Evolutionary conservation across 129 eudicot species (phyloP).

Genomic region (Flaveria trinervia): DNA sequence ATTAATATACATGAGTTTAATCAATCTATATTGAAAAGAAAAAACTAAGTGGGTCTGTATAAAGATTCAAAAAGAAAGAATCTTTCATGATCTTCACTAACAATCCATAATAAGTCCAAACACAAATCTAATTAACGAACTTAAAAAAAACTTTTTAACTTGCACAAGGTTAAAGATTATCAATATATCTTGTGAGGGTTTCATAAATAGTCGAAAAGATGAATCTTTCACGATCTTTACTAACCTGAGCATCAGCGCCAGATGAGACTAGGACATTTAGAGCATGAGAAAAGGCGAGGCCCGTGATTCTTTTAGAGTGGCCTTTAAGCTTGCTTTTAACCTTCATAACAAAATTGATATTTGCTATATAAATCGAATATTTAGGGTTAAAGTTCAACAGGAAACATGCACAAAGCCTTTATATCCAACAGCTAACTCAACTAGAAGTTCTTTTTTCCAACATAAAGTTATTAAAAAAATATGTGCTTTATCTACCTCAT

Average conservation of each 20-base stretch:
- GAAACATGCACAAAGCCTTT: neutral
- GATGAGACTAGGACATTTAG: conserved; percentile 82
- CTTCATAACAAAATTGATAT: conserved; percentile 35
- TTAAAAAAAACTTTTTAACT: neutral
- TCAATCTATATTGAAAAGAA: neutral
- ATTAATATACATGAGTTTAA: neutral
- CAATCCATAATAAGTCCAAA: conserved; percentile 50
- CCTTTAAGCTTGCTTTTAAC: conserved; percentile 98
- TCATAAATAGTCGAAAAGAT: neutral
- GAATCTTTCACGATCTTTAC: conserved; percentile 17
- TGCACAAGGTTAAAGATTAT: neutral
- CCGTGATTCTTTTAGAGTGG: conserved; percentile 85
- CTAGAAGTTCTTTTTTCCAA: neutral
- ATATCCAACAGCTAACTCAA: neutral
- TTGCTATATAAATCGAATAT: neutral
- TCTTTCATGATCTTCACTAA: conserved; percentile 51
- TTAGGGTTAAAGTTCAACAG: neutral
- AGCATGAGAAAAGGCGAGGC: conserved; percentile 83
- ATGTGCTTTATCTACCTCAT: conserved; percentile 44
- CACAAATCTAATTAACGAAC: conserved; percentile 55
- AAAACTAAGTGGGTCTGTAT: neutral
- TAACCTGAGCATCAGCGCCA: conserved; percentile 97
- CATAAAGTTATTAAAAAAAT: neutral
- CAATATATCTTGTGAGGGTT: neutral
- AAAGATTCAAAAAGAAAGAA: conserved; percentile 15